phyloP scores from a whole-genome alignment of 1,284 basidiomycete genomes.

The Phaffia rhodozyma region DNA sequence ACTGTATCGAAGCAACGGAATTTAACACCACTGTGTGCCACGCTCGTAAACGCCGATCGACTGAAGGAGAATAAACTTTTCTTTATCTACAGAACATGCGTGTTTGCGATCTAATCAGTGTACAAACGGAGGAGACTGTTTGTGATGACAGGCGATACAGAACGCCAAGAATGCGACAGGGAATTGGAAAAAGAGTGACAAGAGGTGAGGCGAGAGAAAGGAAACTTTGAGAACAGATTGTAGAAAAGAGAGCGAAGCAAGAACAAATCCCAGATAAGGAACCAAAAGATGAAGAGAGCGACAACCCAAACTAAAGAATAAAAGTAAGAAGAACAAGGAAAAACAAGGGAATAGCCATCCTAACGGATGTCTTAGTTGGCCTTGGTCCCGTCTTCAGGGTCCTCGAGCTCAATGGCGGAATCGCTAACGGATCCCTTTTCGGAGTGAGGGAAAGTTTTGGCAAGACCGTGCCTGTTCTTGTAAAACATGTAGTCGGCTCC shows the following conservation, averaged over 20 bases:
- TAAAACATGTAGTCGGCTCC: conserved; percentile 83
- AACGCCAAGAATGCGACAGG: too few relatives aligned
- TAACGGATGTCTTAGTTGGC: neutral
- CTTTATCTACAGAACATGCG: too few relatives aligned
- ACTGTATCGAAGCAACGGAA: too few relatives aligned
- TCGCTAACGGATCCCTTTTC: conserved; percentile 3
- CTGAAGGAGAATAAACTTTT: too few relatives aligned
- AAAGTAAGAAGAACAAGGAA: neutral
- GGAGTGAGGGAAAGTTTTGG: conserved; percentile 4
- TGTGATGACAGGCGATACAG: too few relatives aligned
- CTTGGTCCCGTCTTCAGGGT: conserved; percentile 13
- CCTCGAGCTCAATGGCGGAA: conserved; percentile 11
- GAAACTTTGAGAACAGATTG: too few relatives aligned
- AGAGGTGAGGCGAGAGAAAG: too few relatives aligned
- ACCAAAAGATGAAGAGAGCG: neutral
- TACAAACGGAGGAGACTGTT: too few relatives aligned
- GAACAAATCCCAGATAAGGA: neutral
- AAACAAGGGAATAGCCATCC: neutral
- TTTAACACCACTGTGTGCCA: too few relatives aligned
- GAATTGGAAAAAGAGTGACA: too few relatives aligned
- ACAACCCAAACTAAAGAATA: neutral
- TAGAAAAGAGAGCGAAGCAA: neutral
- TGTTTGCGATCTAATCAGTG: too few relatives aligned
- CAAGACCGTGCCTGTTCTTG: conserved; percentile 38
- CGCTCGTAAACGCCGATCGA: too few relatives aligned